phyloP scores from a whole-genome alignment of 2,329 filamentous ascomycete species.

The Cercospora citrullina region DNA sequence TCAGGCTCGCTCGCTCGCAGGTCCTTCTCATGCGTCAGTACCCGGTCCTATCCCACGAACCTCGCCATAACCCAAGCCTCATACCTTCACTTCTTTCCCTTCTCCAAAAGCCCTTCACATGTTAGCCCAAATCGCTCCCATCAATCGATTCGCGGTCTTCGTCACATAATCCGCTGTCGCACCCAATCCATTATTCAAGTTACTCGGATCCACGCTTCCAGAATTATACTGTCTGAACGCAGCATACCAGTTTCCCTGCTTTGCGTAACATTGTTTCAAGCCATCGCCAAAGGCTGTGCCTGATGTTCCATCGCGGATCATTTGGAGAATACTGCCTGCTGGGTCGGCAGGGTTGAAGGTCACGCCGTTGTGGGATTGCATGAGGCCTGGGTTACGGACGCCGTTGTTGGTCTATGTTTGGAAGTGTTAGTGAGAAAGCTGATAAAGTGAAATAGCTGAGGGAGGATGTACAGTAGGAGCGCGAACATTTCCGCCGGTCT shows the following conservation, averaged over 20 bases:
- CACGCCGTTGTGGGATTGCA: constrained; percentile 48
- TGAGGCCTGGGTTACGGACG: constrained; percentile 49
- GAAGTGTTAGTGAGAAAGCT: constrained; percentile 24
- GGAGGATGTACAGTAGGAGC: constrained; percentile 9
- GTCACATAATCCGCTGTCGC: constrained; percentile 54
- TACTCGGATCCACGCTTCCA: constrained; percentile 9
- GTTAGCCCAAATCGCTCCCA: constrained; percentile 29
- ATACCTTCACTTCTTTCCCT: background rate
- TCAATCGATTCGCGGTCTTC: constrained; percentile 54
- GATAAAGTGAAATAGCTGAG: too few species aligned
- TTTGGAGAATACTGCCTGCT: constrained; percentile 34
- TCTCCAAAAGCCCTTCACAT: background rate
- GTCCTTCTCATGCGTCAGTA: background rate
- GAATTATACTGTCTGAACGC: constrained; percentile 51
- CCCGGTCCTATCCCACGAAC: background rate
- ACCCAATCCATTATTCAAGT: constrained; percentile 44
- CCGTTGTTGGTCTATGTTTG: constrained; percentile 38
- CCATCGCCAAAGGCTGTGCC: constrained; percentile 48
- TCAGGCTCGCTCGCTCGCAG: background rate
- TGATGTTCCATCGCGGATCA: constrained; percentile 48
- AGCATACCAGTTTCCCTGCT: constrained; percentile 41
- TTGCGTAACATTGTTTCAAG: constrained; percentile 42
- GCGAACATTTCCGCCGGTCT: constrained; percentile 13
- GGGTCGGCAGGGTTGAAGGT: constrained; percentile 26
- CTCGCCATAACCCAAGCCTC: background rate